Base-by-base conservation (phyloP, 257 asterid species). In the Fraxinus quadrangulata region DNA sequence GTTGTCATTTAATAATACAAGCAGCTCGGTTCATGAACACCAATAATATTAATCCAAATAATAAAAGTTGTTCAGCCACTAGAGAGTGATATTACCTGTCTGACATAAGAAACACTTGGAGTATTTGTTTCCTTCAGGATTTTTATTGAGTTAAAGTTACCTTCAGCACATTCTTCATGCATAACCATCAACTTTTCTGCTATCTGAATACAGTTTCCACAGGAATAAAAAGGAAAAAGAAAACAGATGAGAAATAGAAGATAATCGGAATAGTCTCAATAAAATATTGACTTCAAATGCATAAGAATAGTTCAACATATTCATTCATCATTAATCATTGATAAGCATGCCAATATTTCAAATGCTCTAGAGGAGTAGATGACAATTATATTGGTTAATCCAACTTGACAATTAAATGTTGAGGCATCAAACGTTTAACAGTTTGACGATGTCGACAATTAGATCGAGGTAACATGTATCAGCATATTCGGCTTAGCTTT, bases 101-200 rank as follows among this genome's bases (percentile, higher is more conserved):
- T 74, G 21, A n/a, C 72, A 79, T 84, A 84, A 19, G 90, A 47
- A 61, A 80, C 72, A 72, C 72, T 75, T 23, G 88, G 89, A 72
- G 83, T 42, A 72, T 75, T 75, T 74, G 90, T 75, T 80, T 83
- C 84, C 80, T 77, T 88, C 42, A 92, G 83, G 45, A 13, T 76
- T 76, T 77, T 76, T 73, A 91, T 84, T 3, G 89, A 79, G 73
- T 82, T 81, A 66, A 88, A 92, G 66, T 91, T 84, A 23, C 96
- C 96, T 77, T 85, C 91, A 79, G 76, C 74, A 76, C 97, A 91
- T 71, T 89, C 92, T 81, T 89, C 94, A 65, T 26, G 28, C 28
- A 26, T 26, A 26, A 26, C 28, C 28, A 26, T 26, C 28, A 26
- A 26, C 28, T 26, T 26, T 26, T 26, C 28, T 26, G 28, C 28